Evolutionary conservation across 345 rosid species (phyloP).

Genomic region (Salix suchowensis): DNA sequence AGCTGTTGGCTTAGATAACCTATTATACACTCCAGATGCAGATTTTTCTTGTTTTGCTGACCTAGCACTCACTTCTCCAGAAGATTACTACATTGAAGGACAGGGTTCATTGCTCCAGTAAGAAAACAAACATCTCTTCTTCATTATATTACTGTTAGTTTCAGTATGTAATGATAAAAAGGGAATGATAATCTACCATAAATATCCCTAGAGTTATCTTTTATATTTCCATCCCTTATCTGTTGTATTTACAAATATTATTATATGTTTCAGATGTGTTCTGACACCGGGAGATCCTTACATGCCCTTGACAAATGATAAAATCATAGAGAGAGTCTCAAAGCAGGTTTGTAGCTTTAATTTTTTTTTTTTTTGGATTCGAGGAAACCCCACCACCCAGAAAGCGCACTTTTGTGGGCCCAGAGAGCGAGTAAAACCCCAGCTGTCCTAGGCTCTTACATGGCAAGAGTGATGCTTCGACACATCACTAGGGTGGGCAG

Average conservation of each 20-base stretch:
- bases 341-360: constrained; percentile 57
- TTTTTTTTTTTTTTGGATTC: too few relatives aligned
- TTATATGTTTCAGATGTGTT: constrained; percentile 59
- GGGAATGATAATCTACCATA: neutral
- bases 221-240: neutral
- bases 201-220: neutral
- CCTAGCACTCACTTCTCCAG: constrained; percentile 84
- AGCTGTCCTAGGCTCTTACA: too few relatives aligned
- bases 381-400: too few relatives aligned
- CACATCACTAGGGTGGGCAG: too few relatives aligned
- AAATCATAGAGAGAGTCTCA: constrained; percentile 77
- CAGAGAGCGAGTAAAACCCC: too few relatives aligned
- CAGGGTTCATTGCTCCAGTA: constrained; percentile 98
- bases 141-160: neutral
- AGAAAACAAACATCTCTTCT: constrained; percentile 25
- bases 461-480: too few relatives aligned
- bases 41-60: constrained; percentile 98
- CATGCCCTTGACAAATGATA: constrained; percentile 78
- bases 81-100: constrained; percentile 90
- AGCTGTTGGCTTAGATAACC: constrained; percentile 87
- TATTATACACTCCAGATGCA: constrained; percentile 94
- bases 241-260: neutral
- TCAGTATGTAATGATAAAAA: neutral
- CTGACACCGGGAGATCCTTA: constrained; percentile 95
- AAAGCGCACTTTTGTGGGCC: too few relatives aligned